These are phyloP conservation scores for Tuber brumale DNA, from an alignment of 495 filamentous ascomycete genomes.

Conservation along the genomic window DNA sequence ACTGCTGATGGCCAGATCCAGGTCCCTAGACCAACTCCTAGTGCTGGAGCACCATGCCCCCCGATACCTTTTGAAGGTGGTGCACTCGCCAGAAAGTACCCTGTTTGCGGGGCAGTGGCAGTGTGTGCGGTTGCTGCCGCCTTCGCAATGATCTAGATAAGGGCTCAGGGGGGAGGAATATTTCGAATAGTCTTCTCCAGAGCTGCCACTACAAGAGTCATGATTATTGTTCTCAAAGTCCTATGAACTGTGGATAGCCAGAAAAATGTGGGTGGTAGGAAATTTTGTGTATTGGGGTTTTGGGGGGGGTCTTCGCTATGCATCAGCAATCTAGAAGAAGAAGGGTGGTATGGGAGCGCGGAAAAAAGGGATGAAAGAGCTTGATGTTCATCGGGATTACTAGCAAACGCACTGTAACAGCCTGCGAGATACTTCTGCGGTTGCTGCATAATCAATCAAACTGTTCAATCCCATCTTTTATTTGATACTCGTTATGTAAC, in stretches of 20 bases:
- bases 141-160: constrained; percentile 32
- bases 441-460: background rate
- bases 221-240: background rate
- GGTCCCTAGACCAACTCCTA: background rate
- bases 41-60: background rate
- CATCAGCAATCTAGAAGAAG: background rate
- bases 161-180: background rate
- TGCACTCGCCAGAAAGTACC: constrained; percentile 16
- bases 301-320: background rate
- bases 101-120: constrained; percentile 14
- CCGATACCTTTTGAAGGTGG: constrained; percentile 29
- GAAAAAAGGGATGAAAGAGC: background rate
- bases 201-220: background rate
- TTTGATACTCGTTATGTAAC: background rate
- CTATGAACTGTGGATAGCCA: background rate
- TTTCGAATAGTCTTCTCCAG: background rate
- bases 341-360: background rate
- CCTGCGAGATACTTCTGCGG: background rate
- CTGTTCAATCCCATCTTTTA: background rate
- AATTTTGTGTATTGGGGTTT: background rate
- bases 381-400: background rate
- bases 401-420: background rate
- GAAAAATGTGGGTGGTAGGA: background rate
- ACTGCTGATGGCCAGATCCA: background rate
- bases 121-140: constrained; percentile 21